Conservation (phyloP, 2,329 filamentous ascomycete species). For the Neonectria faginata region DNA sequence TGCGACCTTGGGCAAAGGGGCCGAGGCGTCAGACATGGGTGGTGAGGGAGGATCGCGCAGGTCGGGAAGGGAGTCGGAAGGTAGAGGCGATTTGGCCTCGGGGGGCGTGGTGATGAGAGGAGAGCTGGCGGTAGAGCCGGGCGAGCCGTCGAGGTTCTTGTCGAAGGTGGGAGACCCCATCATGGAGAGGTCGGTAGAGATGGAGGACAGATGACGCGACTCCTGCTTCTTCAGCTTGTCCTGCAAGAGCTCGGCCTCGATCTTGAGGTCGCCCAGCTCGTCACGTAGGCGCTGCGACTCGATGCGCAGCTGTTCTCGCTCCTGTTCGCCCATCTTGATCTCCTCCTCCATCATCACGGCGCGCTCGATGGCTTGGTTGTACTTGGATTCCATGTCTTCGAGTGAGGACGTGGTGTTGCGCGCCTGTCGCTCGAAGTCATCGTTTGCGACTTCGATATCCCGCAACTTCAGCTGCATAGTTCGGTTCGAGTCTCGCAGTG, state of each 20-base stretch:
- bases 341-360: slow-evolving; percentile 95
- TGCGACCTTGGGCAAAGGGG: slow-evolving; percentile 64
- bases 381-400: slow-evolving; percentile 97
- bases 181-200: slow-evolving; percentile 72
- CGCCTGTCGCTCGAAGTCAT: slow-evolving; percentile 97
- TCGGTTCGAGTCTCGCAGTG: slow-evolving; percentile 84
- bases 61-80: slow-evolving; percentile 70
- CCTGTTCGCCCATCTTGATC: slow-evolving; percentile 89
- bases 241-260: slow-evolving; percentile 93
- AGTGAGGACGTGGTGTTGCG: slow-evolving; percentile 95
- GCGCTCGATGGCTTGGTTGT: slow-evolving; percentile 92
- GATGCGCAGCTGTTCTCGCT: slow-evolving; percentile 88
- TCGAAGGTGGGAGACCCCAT: slow-evolving; percentile 80
- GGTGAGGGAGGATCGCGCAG: slow-evolving; percentile 90
- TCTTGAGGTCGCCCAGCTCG: slow-evolving; percentile 91
- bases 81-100: slow-evolving; percentile 72
- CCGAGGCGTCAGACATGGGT: slow-evolving; percentile 88
- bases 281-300: slow-evolving; percentile 90
- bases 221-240: slow-evolving; percentile 88
- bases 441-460: slow-evolving; percentile 97
- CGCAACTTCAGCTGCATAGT: slow-evolving; percentile 85
- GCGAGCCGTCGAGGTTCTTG: slow-evolving; percentile 76
- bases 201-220: slow-evolving; percentile 66
- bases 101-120: slow-evolving; percentile 91
- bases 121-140: slow-evolving; percentile 88